A percentile compares a stretch with the other conserved stretches of the same genome.
These are phyloP conservation scores for Leishmania braziliensis DNA, from an alignment of 208 protist genomes.

Conservation along the genomic window DNA sequence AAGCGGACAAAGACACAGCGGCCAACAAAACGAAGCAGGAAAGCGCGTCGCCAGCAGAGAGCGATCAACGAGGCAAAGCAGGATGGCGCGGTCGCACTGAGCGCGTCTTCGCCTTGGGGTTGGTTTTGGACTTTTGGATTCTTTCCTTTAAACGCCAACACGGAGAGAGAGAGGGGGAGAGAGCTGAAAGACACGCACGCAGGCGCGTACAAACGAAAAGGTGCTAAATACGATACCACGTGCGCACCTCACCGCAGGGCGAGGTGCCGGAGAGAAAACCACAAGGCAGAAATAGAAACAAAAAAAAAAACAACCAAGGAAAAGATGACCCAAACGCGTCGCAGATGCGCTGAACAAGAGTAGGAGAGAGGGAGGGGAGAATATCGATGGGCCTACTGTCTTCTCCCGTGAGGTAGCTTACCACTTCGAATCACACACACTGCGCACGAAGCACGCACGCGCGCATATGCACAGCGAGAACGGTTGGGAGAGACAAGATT, in stretches of 20 bases:
- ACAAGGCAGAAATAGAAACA: neutral
- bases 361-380: neutral
- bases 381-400: neutral
- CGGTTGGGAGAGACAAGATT: neutral
- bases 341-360: neutral
- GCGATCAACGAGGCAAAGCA: neutral
- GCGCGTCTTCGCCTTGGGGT: neutral
- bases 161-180: neutral
- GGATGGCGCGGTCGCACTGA: neutral
- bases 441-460: neutral
- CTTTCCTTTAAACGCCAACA: neutral
- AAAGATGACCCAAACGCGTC: neutral
- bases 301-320: neutral
- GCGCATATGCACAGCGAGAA: neutral
- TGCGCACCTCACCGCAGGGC: neutral
- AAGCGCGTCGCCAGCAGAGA: neutral
- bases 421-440: neutral
- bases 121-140: neutral
- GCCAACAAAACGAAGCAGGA: neutral
- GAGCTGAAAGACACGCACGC: neutral
- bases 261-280: neutral
- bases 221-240: neutral
- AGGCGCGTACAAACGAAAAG: neutral
- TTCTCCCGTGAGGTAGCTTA: neutral
- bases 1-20: neutral